A percentile compares a stretch with the other conserved stretches of the same genome.
These are phyloP conservation scores for Colletotrichum viniferum DNA, from an alignment of 2,329 filamentous ascomycete genomes.

Conservation along the genomic window DNA sequence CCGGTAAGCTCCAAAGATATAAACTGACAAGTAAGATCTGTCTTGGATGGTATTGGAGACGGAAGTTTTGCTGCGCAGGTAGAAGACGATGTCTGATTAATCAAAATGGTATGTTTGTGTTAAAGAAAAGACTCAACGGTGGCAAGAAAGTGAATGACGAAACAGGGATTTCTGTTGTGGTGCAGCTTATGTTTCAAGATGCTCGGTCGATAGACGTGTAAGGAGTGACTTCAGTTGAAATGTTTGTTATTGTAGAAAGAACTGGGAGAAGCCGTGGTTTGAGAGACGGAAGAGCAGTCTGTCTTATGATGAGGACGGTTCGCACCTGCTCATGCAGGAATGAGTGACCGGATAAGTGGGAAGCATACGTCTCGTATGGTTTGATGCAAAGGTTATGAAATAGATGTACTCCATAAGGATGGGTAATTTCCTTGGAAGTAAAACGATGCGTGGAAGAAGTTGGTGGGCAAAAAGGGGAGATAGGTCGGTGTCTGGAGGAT, in stretches of 20 bases:
- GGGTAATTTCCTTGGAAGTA: background rate
- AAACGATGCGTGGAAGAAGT: background rate
- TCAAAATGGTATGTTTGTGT: background rate
- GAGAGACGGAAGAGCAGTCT: background rate
- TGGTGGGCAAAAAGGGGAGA: background rate
- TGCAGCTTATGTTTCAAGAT: background rate
- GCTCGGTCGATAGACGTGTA: too few species aligned
- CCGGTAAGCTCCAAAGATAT: accelerated
- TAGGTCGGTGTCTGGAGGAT: accelerated
- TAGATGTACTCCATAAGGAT: accelerated
- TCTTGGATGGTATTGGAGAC: background rate
- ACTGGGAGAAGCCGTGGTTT: too few species aligned
- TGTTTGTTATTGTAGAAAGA: background rate
- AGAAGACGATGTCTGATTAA: accelerated
- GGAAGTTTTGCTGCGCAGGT: background rate
- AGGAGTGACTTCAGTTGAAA: background rate
- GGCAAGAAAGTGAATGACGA: background rate
- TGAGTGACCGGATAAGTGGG: accelerated
- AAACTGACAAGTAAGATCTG: accelerated
- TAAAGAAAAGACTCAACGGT: background rate
- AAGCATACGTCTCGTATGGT: background rate
- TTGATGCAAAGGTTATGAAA: background rate
- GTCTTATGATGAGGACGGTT: background rate
- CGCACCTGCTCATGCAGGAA: background rate
- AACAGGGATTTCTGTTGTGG: too few species aligned